Evolutionary conservation across 768 basidiomycete species (phyloP), one percentile per base, ranked within the genome.

Genomic region (Austroboletus eburneus): DNA sequence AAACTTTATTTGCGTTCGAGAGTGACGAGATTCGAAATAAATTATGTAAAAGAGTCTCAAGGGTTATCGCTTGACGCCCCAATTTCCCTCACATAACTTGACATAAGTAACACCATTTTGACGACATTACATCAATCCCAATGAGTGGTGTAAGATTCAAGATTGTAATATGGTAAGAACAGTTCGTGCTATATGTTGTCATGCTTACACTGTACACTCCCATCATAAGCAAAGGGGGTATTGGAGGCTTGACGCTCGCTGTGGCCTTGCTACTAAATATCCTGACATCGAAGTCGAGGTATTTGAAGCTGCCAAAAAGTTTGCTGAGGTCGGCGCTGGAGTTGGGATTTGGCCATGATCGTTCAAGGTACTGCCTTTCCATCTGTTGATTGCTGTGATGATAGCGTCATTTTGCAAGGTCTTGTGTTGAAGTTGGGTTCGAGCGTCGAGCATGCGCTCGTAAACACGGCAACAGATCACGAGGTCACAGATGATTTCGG

Each of bases 321-420:
- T 81, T 35, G 62, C 71, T 20, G 80, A 81, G 60, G 33, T 81
- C 22, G 81, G 81, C 16, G 80, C 80, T 14, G 81, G 81, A 14
- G 71, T 83, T 43, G 78, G 76, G 4, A 56, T 68, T 30, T 75
- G 69, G 71, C 66, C 64, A 14, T 62, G 73, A 16, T 50, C 20
- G 32, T 42, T 66, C 55, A 48, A 57, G 66, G 69, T 66, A 7
- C 12, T 33, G 18, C 14, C 21, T 17, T 10, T 12, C 7, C 17
- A 24, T 2, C 10, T 37, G 6, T 2, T 36, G 12, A 36, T 12
- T 25, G 14, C 14, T 16, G 8, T 3, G 9, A 27, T 39, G 18
- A 49, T 25, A 14, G 16, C 14, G 33, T 21, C 32, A 17, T 37
- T 27, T 27, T 3, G 29, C 27, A 50, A 63, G 61, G 52, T 65